phyloP scores from a whole-genome alignment of 2,329 filamentous ascomycete species.

The Trichoderma lentiforme region DNA sequence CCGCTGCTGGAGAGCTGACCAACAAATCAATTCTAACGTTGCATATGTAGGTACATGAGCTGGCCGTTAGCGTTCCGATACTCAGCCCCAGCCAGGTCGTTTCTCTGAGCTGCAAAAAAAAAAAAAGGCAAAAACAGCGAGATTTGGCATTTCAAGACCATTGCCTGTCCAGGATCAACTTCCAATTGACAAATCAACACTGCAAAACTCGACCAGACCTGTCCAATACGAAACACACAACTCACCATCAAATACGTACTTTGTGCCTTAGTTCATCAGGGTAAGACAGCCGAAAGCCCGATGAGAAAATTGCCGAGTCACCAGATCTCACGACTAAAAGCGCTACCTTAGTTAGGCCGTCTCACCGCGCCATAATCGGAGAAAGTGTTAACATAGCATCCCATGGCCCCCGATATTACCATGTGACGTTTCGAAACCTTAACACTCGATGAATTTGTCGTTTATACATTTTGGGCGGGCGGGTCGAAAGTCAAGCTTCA shows the following conservation, averaged over 20 bases:
- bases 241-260: background rate
- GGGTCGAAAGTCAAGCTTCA: background rate
- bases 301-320: slow-evolving; percentile 8
- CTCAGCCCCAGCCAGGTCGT: background rate
- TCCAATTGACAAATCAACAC: background rate
- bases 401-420: background rate
- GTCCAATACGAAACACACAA: background rate
- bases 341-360: background rate
- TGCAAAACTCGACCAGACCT: background rate
- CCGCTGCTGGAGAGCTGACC: background rate
- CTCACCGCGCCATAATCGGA: background rate
- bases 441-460: background rate
- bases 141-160: background rate
- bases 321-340: background rate
- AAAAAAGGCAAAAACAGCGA: background rate
- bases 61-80: background rate
- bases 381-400: background rate
- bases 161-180: background rate
- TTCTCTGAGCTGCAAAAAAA: background rate
- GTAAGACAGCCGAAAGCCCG: background rate
- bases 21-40: background rate
- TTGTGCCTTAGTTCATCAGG: background rate
- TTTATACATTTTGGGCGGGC: background rate
- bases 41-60: background rate
- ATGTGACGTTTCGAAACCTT: slow-evolving; percentile 12